These are phyloP conservation scores for Aspergillus pseudoglaucus DNA, from an alignment of 2,329 filamentous ascomycete species.

Conservation along the genomic window DNA sequence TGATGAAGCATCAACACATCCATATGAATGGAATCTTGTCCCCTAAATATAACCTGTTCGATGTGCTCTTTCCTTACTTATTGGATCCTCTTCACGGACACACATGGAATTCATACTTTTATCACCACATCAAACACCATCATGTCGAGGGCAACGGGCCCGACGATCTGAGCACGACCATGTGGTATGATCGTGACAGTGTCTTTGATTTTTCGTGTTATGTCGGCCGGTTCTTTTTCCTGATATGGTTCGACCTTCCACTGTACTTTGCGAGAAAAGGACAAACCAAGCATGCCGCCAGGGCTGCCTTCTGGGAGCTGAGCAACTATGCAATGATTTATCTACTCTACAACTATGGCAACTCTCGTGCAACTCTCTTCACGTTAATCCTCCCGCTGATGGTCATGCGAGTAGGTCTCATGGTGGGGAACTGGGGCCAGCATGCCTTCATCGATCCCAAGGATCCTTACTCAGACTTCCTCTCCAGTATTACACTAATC, in stretches of 20 bases:
- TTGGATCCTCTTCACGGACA: conserved; percentile 72
- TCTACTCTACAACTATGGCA: conserved; percentile 43
- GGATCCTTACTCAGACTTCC: conserved; percentile 69
- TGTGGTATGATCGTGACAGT: conserved; percentile 68
- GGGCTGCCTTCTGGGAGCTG: conserved; percentile 57
- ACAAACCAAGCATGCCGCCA: conserved; percentile 49
- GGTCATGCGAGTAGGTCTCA: conserved; percentile 62
- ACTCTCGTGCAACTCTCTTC: conserved; percentile 55
- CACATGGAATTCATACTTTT: conserved; percentile 79
- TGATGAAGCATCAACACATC: conserved; percentile 82
- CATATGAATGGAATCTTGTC: conserved; percentile 65
- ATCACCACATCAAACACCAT: conserved; percentile 81
- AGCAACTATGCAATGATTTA: conserved; percentile 50
- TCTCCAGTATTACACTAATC: conserved; percentile 71
- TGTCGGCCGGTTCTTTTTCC: conserved; percentile 64
- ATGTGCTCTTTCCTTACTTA: conserved; percentile 64
- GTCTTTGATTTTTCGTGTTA: conserved; percentile 63
- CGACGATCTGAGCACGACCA: conserved; percentile 66
- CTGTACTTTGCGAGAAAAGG: conserved; percentile 63
- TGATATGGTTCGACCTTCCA: conserved; percentile 70
- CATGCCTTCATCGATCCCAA: conserved; percentile 72
- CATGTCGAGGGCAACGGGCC: conserved; percentile 77
- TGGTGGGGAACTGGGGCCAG: conserved; percentile 81
- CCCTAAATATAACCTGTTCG: conserved; percentile 51
- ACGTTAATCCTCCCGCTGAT: conserved; percentile 61